Base-by-base conservation (phyloP, 2,329 filamentous ascomycete genomes). In the Zopfia rhizophila region DNA sequence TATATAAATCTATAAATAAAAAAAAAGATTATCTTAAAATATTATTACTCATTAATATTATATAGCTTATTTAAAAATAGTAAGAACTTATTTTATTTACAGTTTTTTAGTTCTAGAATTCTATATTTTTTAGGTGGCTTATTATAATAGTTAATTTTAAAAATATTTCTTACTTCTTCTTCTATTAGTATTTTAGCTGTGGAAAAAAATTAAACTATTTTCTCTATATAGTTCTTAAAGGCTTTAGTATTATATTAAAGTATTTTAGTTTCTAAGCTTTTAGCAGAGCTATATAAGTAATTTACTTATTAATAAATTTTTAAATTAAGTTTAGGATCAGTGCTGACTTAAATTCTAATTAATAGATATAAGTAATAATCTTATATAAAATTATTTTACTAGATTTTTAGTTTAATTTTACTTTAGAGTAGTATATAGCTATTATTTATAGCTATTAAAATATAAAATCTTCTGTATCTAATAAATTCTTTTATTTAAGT, bases 341-440 rank as follows among this genome's bases (percentile, higher is more conserved):
- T 14, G 33, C 38, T n/a, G 42, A 25, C 42, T 45, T 45, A 38
- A 45, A 45, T 45, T 35, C 42, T 45, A 45, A 38, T 45, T 22
- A 13, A 38, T 45, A 45, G 5, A 16, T 28, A 21, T 45, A 13
- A 38, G 42, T 7, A 21, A 35, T 35, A 32, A 38, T 38, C 42
- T 45, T 19, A 28, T 19, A 45, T 45, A 45, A 45, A 27, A 35
- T 45, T 45, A 19, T 35, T 21, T 45, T 38, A 12, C 33, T 38
- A 19, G 42, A 28, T 25, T 45, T n/a, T 45, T 16, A 45, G 4
- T 45, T 35, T 13, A 45, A 28, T 45, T 45, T 45, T 22, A 19
- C 42, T 45, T 41, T 16, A 41, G 36, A 40, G 44, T 47, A 40
- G 44, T 30, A 30, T 23, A 47, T 47, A 12, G 44, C 29, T 35